A percentile compares a stretch with the other conserved stretches of the same genome.
Conservation (phyloP, 2,329 filamentous ascomycete genomes). For the Colletotrichum simmondsii region DNA sequence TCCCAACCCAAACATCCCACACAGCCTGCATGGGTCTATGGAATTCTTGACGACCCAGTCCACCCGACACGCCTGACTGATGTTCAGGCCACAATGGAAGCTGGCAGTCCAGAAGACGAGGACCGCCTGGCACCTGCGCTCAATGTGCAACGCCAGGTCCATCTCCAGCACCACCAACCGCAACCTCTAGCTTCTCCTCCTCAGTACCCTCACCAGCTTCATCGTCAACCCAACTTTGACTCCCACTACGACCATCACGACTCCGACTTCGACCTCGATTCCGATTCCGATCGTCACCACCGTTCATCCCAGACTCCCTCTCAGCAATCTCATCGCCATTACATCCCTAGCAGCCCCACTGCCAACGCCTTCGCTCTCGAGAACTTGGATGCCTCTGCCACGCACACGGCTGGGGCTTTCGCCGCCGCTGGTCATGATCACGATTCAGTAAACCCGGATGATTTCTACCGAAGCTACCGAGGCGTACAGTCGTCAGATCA, state of each 20-base stretch:
- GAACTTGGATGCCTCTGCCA: constrained; percentile 33
- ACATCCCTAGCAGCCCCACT: constrained; percentile 37
- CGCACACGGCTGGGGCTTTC: constrained; percentile 39
- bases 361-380: constrained; percentile 33
- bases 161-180: constrained; percentile 40
- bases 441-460: constrained; percentile 61
- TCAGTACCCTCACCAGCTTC: constrained; percentile 40
- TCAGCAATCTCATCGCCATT: constrained; percentile 36
- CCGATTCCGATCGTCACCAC: constrained; percentile 40
- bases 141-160: constrained; percentile 38
- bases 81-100: constrained; percentile 62
- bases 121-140: constrained; percentile 45
- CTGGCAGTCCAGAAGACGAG: constrained; percentile 56
- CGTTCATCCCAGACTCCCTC: constrained; percentile 35
- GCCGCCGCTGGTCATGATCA: constrained; percentile 47
- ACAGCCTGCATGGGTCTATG: constrained; percentile 54
- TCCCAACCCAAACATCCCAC: constrained; percentile 47
- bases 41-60: constrained; percentile 53
- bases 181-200: constrained; percentile 38
- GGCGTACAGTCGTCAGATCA: constrained; percentile 48
- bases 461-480: constrained; percentile 65
- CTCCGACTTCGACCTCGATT: constrained; percentile 41
- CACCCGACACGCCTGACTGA: constrained; percentile 54
- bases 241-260: constrained; percentile 41
- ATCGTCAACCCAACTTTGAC: constrained; percentile 38